Base-by-base conservation (phyloP, 2,329 filamentous ascomycete genomes). In the Canariomyces notabilis region DNA sequence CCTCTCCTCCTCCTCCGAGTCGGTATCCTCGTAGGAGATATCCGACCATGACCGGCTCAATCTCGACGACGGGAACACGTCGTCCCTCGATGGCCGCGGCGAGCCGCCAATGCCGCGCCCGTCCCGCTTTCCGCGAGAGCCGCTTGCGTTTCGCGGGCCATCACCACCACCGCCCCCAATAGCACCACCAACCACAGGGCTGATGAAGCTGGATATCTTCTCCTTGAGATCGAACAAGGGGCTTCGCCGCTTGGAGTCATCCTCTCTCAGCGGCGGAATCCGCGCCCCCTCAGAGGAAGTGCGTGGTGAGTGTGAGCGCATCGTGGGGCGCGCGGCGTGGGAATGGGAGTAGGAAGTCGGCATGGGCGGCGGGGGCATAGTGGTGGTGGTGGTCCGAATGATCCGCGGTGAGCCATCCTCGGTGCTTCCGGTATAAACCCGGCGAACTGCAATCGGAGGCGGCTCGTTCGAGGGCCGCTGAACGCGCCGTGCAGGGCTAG, bases 11-110 rank as follows among this genome's bases (percentile, higher is more conserved):
- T 38, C 67, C 62, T 6, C 67, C 61, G 39, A 65, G 19, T 67
- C 67, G 11, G 59, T 60, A 3, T 63, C 66, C n/a, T n/a, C n/a
- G n/a, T n/a, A n/a, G n/a, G n/a, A n/a, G 4, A 69, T 67, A 23
- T 74, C 68, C 0, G 72, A 73, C 59, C 67, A 69, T 43, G 63
- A 67, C 19, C 63, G 65, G 34, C 63, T 67, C 2, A 74, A 59
- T 3, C 64, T 67, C 2, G 70, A 72, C 2, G 64, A 60, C 0
- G 62, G 66, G 4, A 71, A 54, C 42, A 66, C 63, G 32, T 75
- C 71, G 6, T 67, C 66, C 16, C 64, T 38, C 23, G 37, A 48
- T 5, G 33, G 39, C 33, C 48, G 23, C 14, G 32, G 31, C 9
- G 48, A 44, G 1, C 36, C 46, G 5, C 36, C 34, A 12, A 46